Evolutionary conservation across 2,329 filamentous ascomycete genomes (phyloP), one percentile per base, ranked within the genome.

Genomic region (Huntiella savannae): DNA sequence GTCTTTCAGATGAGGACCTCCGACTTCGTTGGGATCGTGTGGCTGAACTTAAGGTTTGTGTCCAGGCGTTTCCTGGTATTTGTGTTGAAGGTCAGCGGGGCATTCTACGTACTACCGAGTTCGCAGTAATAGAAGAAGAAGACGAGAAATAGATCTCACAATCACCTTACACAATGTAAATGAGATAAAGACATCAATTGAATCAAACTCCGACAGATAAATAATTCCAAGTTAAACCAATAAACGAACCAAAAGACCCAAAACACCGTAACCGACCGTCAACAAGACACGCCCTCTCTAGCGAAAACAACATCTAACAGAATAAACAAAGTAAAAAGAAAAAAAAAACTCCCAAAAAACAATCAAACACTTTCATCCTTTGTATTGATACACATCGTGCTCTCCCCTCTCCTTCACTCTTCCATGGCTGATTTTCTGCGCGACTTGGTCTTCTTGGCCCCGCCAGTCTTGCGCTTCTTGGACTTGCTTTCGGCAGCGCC

Each of bases 401-500:
- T 39, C 5, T 5, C 15, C 37, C 8, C 8, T 3, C 12, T 15
- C 5, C 15, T 15, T 41, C 19, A 41, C 4, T 41, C 40, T 32
- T 41, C 40, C 5, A 17, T 6, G 17, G n/a, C 33, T 41, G 11
- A 19, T 28, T 22, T 16, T 15, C 40, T 22, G n/a, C 19, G 28
- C 4, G 10, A 19, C 63, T 81, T 81, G 49, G 76, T 75, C 48
- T 67, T 75, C 49, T 70, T 72, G 48, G 64, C 58, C 45, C 59
- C 55, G 47, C 61, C 56, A 56, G 65, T 63, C 59, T 77, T 70
- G 66, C 81, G 75, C 63, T 74, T 68, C 58, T 68, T 58, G 47
- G 62, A 58, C 54, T 65, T 68, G 33, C 61, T 57, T 33, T 71
- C 59, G 12, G 72, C 69, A 36, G 63, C 63, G 3, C 60, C 65